A percentile compares a stretch with the other conserved stretches of the same genome.
Evolutionary conservation across 306 rosid species (phyloP).

Genomic region (Corylus heterophylla): DNA sequence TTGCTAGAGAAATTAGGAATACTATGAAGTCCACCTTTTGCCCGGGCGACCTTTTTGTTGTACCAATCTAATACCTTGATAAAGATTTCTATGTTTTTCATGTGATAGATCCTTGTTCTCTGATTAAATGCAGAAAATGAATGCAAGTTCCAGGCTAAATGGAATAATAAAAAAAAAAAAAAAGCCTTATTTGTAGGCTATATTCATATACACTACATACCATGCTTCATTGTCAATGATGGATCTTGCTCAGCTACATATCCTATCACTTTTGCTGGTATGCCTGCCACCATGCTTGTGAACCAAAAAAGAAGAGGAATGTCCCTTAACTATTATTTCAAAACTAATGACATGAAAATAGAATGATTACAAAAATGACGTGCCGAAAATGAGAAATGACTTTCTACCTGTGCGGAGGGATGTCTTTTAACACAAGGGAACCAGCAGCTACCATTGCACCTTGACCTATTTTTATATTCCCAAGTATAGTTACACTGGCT

Average conservation of each 20-base stretch:
- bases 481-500: slow-evolving; percentile 83
- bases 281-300: slow-evolving; percentile 85
- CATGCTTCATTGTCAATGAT: slow-evolving; percentile 94
- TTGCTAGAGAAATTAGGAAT: not conserved
- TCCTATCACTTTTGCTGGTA: slow-evolving; percentile 79
- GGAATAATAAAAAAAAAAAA: not conserved
- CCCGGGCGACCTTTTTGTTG: not conserved
- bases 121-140: not conserved
- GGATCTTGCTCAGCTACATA: slow-evolving; percentile 63
- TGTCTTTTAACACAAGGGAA: slow-evolving; percentile 78
- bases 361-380: not conserved
- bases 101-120: not conserved
- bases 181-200: not conserved
- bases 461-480: slow-evolving; percentile 78
- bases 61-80: not conserved
- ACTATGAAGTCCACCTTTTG: not conserved
- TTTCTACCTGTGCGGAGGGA: slow-evolving; percentile 75
- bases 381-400: not conserved
- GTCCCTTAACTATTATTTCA: slow-evolving; percentile 16
- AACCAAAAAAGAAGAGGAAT: slow-evolving; percentile 16
- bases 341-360: not conserved
- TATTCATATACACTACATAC: slow-evolving; percentile 43
- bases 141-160: not conserved
- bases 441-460: slow-evolving; percentile 92
- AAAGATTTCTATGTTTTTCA: not conserved